Conservation (phyloP, 1,284 basidiomycete species). For the Stereum hirsutum region DNA sequence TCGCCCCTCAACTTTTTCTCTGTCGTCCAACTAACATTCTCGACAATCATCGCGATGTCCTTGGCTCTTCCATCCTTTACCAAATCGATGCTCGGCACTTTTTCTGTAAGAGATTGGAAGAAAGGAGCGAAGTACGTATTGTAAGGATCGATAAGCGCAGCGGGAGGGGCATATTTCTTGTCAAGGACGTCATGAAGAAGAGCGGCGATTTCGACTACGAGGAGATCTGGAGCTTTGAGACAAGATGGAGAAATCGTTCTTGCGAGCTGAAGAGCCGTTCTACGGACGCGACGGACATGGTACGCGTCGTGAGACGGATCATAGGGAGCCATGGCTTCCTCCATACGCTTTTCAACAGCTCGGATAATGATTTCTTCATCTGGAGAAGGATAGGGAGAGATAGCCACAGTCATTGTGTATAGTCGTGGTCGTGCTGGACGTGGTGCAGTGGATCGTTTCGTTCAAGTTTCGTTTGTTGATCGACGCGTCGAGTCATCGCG, state of each 20-base stretch:
- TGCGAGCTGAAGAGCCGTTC: slow-evolving; percentile 66
- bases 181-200: slow-evolving; percentile 87
- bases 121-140: slow-evolving; percentile 54
- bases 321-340: slow-evolving; percentile 71
- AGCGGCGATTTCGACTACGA: slow-evolving; percentile 77
- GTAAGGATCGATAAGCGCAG: slow-evolving; percentile 52
- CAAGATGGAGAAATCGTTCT: slow-evolving; percentile 25
- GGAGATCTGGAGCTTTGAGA: slow-evolving; percentile 44
- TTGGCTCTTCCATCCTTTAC: slow-evolving; percentile 51
- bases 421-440: background rate
- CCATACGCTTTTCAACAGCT: slow-evolving; percentile 65
- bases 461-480: too few relatives aligned
- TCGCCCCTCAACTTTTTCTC: slow-evolving; percentile 61
- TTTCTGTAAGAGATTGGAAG: slow-evolving; percentile 36
- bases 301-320: slow-evolving; percentile 88
- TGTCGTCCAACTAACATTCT: slow-evolving; percentile 82
- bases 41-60: slow-evolving; percentile 54
- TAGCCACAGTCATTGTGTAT: slow-evolving; percentile 1
- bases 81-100: slow-evolving; percentile 40
- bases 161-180: slow-evolving; percentile 64
- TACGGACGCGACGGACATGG: slow-evolving; percentile 80
- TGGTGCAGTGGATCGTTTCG: too few relatives aligned
- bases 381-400: slow-evolving; percentile 22
- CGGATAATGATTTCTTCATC: slow-evolving; percentile 36
- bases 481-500: too few relatives aligned